Evolutionary conservation across 176 grass and related monocot species (phyloP).

Genomic region (Aegilops umbellulata): DNA sequence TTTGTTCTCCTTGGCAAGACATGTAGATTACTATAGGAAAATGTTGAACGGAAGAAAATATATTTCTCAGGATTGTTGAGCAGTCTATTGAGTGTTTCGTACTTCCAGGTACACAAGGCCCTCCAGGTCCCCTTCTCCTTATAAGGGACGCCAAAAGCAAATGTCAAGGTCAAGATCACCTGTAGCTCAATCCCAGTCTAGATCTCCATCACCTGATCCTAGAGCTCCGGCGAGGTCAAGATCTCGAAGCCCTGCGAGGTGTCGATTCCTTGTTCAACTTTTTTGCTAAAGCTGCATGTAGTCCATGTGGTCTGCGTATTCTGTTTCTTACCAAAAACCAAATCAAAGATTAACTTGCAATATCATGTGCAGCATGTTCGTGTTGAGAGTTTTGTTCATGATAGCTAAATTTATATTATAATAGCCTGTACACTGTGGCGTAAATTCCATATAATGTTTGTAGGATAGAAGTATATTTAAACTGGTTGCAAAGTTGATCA

Average conservation of each 20-base stretch:
- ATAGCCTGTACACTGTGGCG: background rate
- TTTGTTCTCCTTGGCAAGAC: background rate
- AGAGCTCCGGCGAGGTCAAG: conserved; percentile 42
- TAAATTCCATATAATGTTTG: background rate
- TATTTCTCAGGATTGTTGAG: background rate
- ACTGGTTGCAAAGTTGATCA: background rate
- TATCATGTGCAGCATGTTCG: background rate
- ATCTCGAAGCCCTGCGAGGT: conserved; percentile 69
- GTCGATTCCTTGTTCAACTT: background rate
- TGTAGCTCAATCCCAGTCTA: conserved; percentile 46
- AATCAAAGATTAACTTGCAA: background rate
- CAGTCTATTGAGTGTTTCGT: background rate
- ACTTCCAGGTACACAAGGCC: conserved; percentile 53
- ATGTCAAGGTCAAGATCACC: conserved; percentile 62
- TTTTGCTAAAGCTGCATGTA: background rate
- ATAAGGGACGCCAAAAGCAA: conserved; percentile 46
- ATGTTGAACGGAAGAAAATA: background rate
- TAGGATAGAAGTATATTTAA: background rate
- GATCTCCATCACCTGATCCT: conserved; percentile 50
- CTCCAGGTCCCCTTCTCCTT: conserved; percentile 66
- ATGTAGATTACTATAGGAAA: background rate
- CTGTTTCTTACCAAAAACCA: background rate
- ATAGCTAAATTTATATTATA: background rate
- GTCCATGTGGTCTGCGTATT: background rate
- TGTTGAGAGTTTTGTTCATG: background rate